Evolutionary conservation across 257 asterid genomes (phyloP), one percentile per base, ranked within the genome.

Genomic region (Solanum virginianum): DNA sequence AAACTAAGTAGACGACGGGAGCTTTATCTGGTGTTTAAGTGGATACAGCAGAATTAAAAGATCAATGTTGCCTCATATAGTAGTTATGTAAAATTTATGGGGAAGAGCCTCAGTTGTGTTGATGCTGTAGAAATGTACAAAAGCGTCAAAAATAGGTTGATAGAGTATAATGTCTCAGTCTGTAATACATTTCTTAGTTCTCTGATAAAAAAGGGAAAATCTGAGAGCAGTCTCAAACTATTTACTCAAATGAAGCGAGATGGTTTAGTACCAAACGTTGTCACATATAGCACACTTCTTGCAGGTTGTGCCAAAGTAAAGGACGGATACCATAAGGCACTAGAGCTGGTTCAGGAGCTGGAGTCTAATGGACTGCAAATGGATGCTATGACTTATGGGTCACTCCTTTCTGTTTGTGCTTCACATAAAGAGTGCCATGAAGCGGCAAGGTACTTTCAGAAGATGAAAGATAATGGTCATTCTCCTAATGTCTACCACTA

Each of bases 381-480:
- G n/a, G n/a, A n/a, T n/a, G n/a, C n/a, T n/a, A n/a, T n/a, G n/a
- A n/a, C n/a, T n/a, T n/a, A n/a, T n/a, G n/a, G n/a, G n/a, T n/a
- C n/a, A n/a, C n/a, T n/a, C n/a, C n/a, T n/a, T n/a, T n/a, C n/a
- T n/a, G n/a, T n/a, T n/a, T n/a, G n/a, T n/a, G n/a, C n/a, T n/a
- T n/a, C n/a, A n/a, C n/a, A n/a, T n/a, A n/a, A n/a, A n/a, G n/a
- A 88, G 83, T 88, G 92, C 85, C 91, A 91, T 86, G 99, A 93
- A 92, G 98, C 98, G 29, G 95, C 94, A 89, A 92, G 90, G 68
- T 95, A 95, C 90, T 96, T 96, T 75, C 84, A 91, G 80, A 94
- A 94, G 92, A 95, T 96, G 98, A 95, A 95, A 90, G 88, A 90
- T 80, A 97, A 95, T 88, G 98, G 98, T 26, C 93, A 91, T 90